Evolutionary conservation across 495 filamentous ascomycete genomes (phyloP).

Genomic region (Ramalina intermedia): DNA sequence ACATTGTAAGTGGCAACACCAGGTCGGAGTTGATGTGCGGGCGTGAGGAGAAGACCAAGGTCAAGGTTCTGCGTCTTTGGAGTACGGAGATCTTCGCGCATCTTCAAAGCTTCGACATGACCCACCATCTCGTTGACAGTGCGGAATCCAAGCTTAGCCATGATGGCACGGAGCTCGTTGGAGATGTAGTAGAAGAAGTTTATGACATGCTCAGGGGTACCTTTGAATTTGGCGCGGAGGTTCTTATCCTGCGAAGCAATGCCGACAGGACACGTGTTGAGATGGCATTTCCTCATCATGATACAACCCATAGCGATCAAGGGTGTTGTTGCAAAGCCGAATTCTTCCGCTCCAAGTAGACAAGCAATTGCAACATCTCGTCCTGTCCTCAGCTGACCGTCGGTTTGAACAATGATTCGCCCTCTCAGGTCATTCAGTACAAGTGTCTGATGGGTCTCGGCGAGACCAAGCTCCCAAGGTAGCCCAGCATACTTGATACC

Average conservation of each 20-base stretch:
- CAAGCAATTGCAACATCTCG: slow-evolving; percentile 94
- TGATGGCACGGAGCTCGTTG: slow-evolving; percentile 95
- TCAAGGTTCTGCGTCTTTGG: slow-evolving; percentile 90
- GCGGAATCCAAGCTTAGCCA: slow-evolving; percentile 90
- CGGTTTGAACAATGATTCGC: slow-evolving; percentile 93
- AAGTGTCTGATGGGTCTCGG: slow-evolving; percentile 97
- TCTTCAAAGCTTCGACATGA: slow-evolving; percentile 71
- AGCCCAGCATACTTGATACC: slow-evolving; percentile 99
- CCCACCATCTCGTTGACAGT: slow-evolving; percentile 99
- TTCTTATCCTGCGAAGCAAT: slow-evolving; percentile 96
- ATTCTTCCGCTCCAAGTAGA: slow-evolving; percentile 93
- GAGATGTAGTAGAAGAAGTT: slow-evolving; percentile 99
- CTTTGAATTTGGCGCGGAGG: slow-evolving; percentile 86
- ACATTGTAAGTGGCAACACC: slow-evolving; percentile 98
- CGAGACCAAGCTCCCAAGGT: slow-evolving; percentile 95
- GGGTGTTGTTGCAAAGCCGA: slow-evolving; percentile 94
- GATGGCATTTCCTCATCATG: slow-evolving; percentile 70
- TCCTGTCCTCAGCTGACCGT: slow-evolving; percentile 89
- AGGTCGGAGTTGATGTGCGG: slow-evolving; percentile 88
- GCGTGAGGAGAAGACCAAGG: slow-evolving; percentile 87
- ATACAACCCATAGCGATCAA: slow-evolving; percentile 97
- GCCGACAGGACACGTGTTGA: slow-evolving; percentile 87
- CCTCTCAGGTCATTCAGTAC: slow-evolving; percentile 96
- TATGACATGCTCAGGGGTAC: slow-evolving; percentile 93
- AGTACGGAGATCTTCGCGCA: slow-evolving; percentile 77